Conservation (phyloP, 78 protist genomes). For the Dictyostelium brefeldianum region DNA sequence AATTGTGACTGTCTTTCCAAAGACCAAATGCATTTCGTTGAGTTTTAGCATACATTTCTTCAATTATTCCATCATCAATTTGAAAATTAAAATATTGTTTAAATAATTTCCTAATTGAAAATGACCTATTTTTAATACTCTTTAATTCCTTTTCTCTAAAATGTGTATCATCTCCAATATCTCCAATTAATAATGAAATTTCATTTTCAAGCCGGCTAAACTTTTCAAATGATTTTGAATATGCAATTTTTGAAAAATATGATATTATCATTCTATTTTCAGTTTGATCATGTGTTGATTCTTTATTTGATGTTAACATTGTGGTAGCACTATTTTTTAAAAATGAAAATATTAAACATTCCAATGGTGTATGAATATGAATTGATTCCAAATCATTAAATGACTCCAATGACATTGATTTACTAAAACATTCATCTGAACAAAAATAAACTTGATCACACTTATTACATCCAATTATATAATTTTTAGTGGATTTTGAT, state of each 20-base stretch:
- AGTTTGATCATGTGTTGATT: slow-evolving; percentile 36
- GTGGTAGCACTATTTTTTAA: background rate
- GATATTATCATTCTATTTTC: slow-evolving; percentile 52
- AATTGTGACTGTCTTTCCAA: slow-evolving; percentile 30
- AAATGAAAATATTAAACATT: background rate
- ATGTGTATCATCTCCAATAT: background rate
- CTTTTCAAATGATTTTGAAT: background rate
- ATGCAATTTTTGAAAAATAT: slow-evolving; percentile 25
- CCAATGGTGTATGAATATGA: slow-evolving; percentile 29
- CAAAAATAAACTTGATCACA: slow-evolving; percentile 28
- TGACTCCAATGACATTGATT: background rate
- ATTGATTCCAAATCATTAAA: background rate
- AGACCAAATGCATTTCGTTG: slow-evolving; percentile 58
- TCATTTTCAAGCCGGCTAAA: background rate
- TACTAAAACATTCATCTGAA: background rate
- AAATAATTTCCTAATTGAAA: slow-evolving; percentile 14
- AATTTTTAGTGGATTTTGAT: background rate
- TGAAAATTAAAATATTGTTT: background rate
- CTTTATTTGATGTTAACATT: background rate
- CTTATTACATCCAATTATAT: background rate
- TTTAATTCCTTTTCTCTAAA: slow-evolving; percentile 5
- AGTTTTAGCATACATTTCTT: slow-evolving; percentile 28
- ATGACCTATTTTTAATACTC: background rate
- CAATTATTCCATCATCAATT: background rate
- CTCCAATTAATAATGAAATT: slow-evolving; percentile 20